Conservation (phyloP, 345 rosid species). For the Hibiscus mutabilis region DNA sequence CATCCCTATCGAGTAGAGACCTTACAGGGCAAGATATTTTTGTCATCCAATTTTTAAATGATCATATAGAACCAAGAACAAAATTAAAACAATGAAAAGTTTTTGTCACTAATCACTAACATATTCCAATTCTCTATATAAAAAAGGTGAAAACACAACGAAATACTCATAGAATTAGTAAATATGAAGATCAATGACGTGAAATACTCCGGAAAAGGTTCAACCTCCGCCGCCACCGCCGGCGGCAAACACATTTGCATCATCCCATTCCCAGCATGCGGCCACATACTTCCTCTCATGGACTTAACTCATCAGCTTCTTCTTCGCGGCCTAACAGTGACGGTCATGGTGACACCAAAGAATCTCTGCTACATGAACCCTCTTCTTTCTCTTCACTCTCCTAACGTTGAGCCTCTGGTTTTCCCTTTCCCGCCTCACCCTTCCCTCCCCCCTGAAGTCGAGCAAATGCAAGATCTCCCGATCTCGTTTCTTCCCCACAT, state of each 20-base stretch:
- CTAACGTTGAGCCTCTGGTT: constrained; percentile 25
- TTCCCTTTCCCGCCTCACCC: constrained; percentile 42
- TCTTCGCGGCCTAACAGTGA: constrained; percentile 22
- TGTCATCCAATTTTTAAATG: no score
- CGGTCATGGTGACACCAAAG: constrained; percentile 33
- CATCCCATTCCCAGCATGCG: constrained; percentile 38
- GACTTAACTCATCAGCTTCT: constrained; percentile 35
- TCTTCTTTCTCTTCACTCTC: constrained; percentile 21
- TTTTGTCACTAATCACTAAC: background rate
- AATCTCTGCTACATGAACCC: constrained; percentile 25
- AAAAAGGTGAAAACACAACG: background rate
- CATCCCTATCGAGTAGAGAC: no score
- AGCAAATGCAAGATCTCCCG: constrained; percentile 26
- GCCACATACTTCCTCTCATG: constrained; percentile 34
- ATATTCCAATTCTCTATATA: background rate
- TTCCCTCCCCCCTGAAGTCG: constrained; percentile 27
- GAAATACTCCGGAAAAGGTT: background rate
- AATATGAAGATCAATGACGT: background rate
- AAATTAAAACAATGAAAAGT: no score
- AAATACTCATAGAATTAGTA: background rate
- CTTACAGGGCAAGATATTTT: no score
- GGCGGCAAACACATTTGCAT: constrained; percentile 19
- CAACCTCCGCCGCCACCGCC: background rate
- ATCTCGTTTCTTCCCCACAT: constrained; percentile 11
- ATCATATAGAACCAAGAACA: no score